Base-by-base conservation (phyloP, 352 stramenopile species). In the Phytophthora podocarpi region DNA sequence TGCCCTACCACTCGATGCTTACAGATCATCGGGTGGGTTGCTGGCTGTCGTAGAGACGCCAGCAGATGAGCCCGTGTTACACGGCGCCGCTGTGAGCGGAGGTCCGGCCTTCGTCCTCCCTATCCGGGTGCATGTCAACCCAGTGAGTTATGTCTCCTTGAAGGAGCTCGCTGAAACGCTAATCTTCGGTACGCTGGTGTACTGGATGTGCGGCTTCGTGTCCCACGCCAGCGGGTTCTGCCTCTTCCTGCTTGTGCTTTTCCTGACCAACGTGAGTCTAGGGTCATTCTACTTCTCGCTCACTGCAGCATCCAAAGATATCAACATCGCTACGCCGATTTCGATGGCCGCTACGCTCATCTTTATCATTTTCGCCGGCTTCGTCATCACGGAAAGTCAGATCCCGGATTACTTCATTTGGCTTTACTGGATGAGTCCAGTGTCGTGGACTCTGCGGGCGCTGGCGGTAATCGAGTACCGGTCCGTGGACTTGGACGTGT, bases 161-260 rank as follows among this genome's bases (percentile, higher is more conserved):
- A n/a, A n/a, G n/a, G n/a, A n/a, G n/a, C n/a, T 75, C 3, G 59
- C 79, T 12, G 83, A 93, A 64, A 80, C 76, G 0, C 59, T 90
- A 15, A 66, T 85, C 23, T 91, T 93, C 67, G 82, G 80, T 13
- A 84, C 68, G 15, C 66, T 95, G 37, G 47, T 92, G 10, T 95
- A 95, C 57, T 95, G 78, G 68, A 89, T 93, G 68, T 81, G 88
- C 50, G 86, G 83, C 20, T 76, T 76, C 39, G 57, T 67, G 11
- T 61, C 56, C 9, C 45, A 78, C 16, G 42, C 67, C 6, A 5
- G 47, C 16, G 37, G 52, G 23, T 87, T 80, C 49, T n/a, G 80
- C 7, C 39, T 79, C 7, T 87, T 80, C 64, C 13, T 76, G 35
- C 5, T 71, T 18, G 37, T 77, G 12, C 60, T 82, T 11, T 58